Evolutionary conservation across 345 rosid genomes (phyloP).

Genomic region (Combretum micranthum): DNA sequence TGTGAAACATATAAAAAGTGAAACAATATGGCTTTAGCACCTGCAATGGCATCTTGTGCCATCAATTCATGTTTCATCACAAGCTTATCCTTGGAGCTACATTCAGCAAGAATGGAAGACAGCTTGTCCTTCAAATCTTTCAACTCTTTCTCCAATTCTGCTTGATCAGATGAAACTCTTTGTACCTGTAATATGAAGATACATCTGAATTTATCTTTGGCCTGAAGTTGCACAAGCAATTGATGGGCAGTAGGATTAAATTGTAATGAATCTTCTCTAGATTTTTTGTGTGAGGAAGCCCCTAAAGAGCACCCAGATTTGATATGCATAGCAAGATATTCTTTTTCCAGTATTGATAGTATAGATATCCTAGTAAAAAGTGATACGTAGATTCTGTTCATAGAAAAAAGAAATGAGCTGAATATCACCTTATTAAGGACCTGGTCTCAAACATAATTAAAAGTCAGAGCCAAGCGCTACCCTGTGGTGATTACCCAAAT

Average conservation of each 20-base stretch:
- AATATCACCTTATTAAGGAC: too few species aligned
- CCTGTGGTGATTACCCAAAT: too few species aligned
- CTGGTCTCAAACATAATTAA: too few species aligned
- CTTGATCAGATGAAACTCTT: conserved; percentile 37
- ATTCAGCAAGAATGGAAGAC: conserved; percentile 40
- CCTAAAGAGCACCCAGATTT: background rate
- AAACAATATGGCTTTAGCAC: conserved; percentile 21
- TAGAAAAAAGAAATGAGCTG: too few species aligned
- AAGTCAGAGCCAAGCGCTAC: too few species aligned
- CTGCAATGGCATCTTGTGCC: conserved; percentile 49
- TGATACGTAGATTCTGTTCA: too few species aligned
- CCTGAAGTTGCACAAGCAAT: too few species aligned
- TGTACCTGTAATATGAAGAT: conserved; percentile 18
- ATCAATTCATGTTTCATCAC: conserved; percentile 44
- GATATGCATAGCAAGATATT: too few species aligned
- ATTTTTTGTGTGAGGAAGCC: background rate
- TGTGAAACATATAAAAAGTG: background rate
- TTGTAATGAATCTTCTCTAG: background rate
- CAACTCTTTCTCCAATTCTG: conserved; percentile 50
- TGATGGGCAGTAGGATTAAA: background rate
- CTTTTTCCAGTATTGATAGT: too few species aligned
- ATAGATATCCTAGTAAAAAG: too few species aligned
- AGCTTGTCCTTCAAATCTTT: conserved; percentile 46
- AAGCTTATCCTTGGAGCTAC: conserved; percentile 41
- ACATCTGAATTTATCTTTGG: background rate